Base-by-base conservation (phyloP, 495 filamentous ascomycete genomes). In the Penicillium salamii region DNA sequence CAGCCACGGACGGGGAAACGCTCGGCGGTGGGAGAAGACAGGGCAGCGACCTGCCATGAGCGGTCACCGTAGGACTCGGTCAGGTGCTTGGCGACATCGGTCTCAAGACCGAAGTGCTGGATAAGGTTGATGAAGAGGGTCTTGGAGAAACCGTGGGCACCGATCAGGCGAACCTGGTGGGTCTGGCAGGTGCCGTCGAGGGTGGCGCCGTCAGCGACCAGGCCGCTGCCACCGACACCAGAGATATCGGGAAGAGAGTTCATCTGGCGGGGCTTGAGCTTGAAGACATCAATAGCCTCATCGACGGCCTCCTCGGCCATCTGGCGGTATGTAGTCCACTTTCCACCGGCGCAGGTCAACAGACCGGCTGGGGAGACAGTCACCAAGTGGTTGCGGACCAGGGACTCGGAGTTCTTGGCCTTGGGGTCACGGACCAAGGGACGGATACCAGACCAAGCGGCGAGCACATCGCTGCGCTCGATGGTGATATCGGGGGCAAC, bases 291-390 rank as follows among this genome's bases (percentile, higher is more conserved):
- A 63, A 98, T 79, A 14, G 92, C 92, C 53, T 91, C 87, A 58
- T 98, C 92, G 24, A 98, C 93, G 44, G 88, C 85, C 66, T 98
- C 92, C 71, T 98, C 92, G 29, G 93, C 90, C 93, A 98, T 98
- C 64, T 98, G 91, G 26, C 93, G 86, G 71, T 98, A 98, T 5
- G 93, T 98, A 3, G 93, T 98, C 93, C 93, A 98, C 72, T 97
- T 97, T 17, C 93, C 93, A 52, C 93, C 93, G n/a, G 92, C 90
- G 65, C 89, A 91, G 34, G 93, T 98, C 42, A 98, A 67, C 23
- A 98, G 83, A 3, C 93, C 93, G 7, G 89, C 91, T 1, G 78
- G 67, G 9, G 92, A 96, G 20, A 92, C 79, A 50, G 92, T 87
- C 60, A 98, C 84, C 46, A 98, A 78, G 64, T 98, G 93, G 69